phyloP scores from a whole-genome alignment of 495 filamentous ascomycete species.

The Aspergillus heteromorphus region DNA sequence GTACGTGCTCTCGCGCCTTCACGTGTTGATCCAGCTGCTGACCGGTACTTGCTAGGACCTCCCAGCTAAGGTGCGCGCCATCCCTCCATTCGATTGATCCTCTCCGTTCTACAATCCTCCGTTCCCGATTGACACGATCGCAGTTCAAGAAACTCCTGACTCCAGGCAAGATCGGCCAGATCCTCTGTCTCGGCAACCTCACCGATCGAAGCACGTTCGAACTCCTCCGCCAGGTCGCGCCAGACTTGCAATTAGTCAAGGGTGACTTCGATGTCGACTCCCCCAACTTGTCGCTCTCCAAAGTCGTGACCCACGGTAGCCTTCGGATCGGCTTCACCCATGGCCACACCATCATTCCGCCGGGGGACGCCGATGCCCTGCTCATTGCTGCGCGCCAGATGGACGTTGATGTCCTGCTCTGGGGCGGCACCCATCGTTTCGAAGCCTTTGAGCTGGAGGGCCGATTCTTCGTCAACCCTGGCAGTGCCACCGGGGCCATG shows the following conservation, averaged over 20 bases:
- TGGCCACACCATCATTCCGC: slow-evolving; percentile 89
- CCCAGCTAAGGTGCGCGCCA: slow-evolving; percentile 70
- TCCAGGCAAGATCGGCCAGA: slow-evolving; percentile 96
- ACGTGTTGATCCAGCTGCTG: neutral
- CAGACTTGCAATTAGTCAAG: slow-evolving; percentile 93
- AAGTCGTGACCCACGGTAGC: slow-evolving; percentile 90
- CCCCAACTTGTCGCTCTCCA: slow-evolving; percentile 80
- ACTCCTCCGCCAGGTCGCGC: slow-evolving; percentile 84
- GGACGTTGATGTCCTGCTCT: slow-evolving; percentile 94
- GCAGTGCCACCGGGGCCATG: slow-evolving; percentile 86
- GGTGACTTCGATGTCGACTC: slow-evolving; percentile 93
- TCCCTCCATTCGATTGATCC: neutral
- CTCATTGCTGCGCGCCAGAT: slow-evolving; percentile 91
- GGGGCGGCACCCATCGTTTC: slow-evolving; percentile 95
- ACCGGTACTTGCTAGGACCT: slow-evolving; percentile 61
- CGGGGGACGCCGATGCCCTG: slow-evolving; percentile 83
- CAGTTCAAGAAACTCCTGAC: slow-evolving; percentile 98
- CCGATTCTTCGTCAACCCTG: slow-evolving; percentile 97
- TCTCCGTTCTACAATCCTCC: slow-evolving; percentile 7
- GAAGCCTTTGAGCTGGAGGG: slow-evolving; percentile 99
- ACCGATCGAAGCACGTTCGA: slow-evolving; percentile 93
- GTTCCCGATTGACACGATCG: slow-evolving; percentile 11
- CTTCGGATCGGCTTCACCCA: slow-evolving; percentile 95
- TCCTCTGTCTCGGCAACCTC: slow-evolving; percentile 93
- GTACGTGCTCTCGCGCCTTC: slow-evolving; percentile 37